Evolutionary conservation across 805 yeast genomes (phyloP).

Genomic region (Cyberlindnera japonica): DNA sequence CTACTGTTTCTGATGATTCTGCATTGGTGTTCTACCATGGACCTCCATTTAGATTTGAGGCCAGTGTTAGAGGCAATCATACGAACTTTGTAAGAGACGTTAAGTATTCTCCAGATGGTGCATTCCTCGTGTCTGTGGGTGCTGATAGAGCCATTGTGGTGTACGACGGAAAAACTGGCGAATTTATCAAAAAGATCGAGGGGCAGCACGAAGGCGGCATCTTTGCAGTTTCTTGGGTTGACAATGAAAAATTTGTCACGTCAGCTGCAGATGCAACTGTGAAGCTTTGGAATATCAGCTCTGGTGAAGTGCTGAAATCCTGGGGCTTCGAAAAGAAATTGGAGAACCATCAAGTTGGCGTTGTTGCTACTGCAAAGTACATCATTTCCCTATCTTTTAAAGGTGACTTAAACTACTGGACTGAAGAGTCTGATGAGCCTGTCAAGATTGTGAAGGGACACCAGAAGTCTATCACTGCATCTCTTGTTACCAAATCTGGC

Average conservation of each 20-base stretch:
- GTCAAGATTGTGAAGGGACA: constrained; percentile 60
- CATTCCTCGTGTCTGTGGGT: constrained; percentile 72
- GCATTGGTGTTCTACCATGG: constrained; percentile 83
- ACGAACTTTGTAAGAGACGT: constrained; percentile 78
- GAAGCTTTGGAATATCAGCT: constrained; percentile 56
- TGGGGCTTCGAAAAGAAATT: constrained; percentile 50
- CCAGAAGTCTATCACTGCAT: constrained; percentile 73
- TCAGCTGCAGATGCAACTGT: constrained; percentile 79
- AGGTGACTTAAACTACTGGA: constrained; percentile 68
- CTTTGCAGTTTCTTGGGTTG: constrained; percentile 70
- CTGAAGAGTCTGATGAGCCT: constrained; percentile 33
- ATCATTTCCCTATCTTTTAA: constrained; percentile 64
- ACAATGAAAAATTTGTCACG: constrained; percentile 62
- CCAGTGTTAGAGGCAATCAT: constrained; percentile 71
- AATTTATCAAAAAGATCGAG: constrained; percentile 48
- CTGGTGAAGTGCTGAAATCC: constrained; percentile 40
- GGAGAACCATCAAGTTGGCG: constrained; percentile 75
- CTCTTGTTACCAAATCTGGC: constrained; percentile 30
- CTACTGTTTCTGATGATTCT: constrained; percentile 87
- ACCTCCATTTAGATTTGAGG: constrained; percentile 87
- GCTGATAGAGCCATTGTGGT: constrained; percentile 73
- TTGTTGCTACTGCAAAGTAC: constrained; percentile 57
- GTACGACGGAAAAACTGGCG: constrained; percentile 89
- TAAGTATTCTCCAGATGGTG: constrained; percentile 78
- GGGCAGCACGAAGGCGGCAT: constrained; percentile 72